These are phyloP conservation scores for Russula dissimulans DNA, from an alignment of 768 basidiomycete genomes.

Conservation along the genomic window DNA sequence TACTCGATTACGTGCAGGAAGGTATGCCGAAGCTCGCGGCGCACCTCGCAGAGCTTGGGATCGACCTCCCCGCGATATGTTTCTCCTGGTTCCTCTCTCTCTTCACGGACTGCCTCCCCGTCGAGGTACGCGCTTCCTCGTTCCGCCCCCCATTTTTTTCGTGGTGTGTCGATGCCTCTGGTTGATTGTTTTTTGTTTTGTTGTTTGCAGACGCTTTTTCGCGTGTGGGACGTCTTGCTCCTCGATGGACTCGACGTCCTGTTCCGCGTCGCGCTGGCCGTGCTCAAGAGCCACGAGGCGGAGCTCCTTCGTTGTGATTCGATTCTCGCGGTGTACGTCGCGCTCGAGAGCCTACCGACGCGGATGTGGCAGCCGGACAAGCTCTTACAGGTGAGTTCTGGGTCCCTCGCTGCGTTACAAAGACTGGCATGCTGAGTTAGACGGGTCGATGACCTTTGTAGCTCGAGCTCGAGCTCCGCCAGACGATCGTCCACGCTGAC, in stretches of 20 bases:
- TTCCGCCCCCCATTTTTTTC: neutral
- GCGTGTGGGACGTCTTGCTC: constrained; percentile 94
- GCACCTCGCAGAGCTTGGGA: constrained; percentile 71
- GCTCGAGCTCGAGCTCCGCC: constrained; percentile 49
- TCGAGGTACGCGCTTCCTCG: constrained; percentile 58
- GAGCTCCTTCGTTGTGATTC: constrained; percentile 81
- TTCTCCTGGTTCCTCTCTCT: constrained; percentile 98
- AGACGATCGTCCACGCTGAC: constrained; percentile 41
- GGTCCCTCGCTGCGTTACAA: neutral
- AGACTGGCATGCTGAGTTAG: neutral
- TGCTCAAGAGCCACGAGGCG: constrained; percentile 73
- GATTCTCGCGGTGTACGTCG: constrained; percentile 81
- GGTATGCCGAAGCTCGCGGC: constrained; percentile 60
- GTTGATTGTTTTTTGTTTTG: neutral
- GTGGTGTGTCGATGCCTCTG: neutral
- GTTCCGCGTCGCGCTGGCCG: constrained; percentile 82
- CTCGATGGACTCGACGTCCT: constrained; percentile 88
- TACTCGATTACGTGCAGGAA: constrained; percentile 81
- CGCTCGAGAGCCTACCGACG: constrained; percentile 82
- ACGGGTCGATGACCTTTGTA: constrained; percentile 19
- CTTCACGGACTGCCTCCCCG: constrained; percentile 92
- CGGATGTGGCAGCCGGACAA: constrained; percentile 92
- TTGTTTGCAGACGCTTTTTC: constrained; percentile 66
- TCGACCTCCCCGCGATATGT: constrained; percentile 89
- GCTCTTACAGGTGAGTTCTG: constrained; percentile 65